Conservation (phyloP, 768 basidiomycete species). For the Pisolithus albus region DNA sequence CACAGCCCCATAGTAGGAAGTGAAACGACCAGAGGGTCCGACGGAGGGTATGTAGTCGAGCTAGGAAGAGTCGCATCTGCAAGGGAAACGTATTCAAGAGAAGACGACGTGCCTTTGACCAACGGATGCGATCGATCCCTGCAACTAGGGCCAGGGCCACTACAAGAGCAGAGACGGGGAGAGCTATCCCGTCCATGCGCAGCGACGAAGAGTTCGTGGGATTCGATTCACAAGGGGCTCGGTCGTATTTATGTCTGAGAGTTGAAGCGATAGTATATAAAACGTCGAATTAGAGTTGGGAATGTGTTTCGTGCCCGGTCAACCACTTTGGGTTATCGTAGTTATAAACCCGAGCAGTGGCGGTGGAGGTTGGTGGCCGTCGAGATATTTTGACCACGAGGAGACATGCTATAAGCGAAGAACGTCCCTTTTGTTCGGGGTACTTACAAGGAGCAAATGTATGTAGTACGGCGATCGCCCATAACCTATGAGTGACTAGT, state of each 20-base stretch:
- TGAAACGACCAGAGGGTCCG: conserved; percentile 28
- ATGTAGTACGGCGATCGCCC: neutral
- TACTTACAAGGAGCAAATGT: conserved; percentile 1
- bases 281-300: conserved; percentile 26
- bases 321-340: conserved; percentile 22
- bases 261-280: conserved; percentile 8
- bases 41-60: conserved; percentile 30
- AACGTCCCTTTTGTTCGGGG: conserved; percentile 5
- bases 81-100: neutral
- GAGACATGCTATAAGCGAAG: neutral
- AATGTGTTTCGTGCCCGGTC: conserved; percentile 6
- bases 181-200: conserved; percentile 20
- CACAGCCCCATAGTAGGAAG: conserved; percentile 27
- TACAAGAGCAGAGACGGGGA: conserved; percentile 16
- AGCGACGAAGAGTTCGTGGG: conserved; percentile 16
- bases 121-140: conserved; percentile 13
- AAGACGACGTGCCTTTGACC: conserved; percentile 19
- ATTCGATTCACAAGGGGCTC: conserved; percentile 21
- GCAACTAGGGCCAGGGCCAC: conserved; percentile 10
- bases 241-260: conserved; percentile 29
- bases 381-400: conserved; percentile 7
- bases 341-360: conserved; percentile 14
- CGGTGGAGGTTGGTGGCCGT: conserved; percentile 7
- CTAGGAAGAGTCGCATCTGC: conserved; percentile 11
- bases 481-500: neutral